Conservation (phyloP, 805 yeast genomes). For the Vanderwaltozyma verrucispora region DNA sequence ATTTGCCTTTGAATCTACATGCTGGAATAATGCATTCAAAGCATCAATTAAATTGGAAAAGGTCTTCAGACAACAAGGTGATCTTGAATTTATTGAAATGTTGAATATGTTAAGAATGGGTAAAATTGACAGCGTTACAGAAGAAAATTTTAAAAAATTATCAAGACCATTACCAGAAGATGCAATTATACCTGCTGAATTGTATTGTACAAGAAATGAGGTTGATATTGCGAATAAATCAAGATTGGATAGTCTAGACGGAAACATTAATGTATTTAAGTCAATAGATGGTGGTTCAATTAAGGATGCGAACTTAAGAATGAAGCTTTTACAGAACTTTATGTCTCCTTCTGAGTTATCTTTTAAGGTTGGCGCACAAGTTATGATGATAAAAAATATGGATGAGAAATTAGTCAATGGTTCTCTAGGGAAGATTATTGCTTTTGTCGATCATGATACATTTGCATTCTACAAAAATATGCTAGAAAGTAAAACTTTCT, state of each 20-base stretch:
- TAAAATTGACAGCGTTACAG: conserved; percentile 37
- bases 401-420: conserved; percentile 71
- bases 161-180: conserved; percentile 42
- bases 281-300: conserved; percentile 48
- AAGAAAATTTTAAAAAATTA: conserved; percentile 39
- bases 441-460: conserved; percentile 43
- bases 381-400: conserved; percentile 70
- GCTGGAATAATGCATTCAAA: conserved; percentile 52
- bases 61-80: conserved; percentile 72
- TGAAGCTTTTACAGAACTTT: conserved; percentile 43
- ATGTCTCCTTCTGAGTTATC: conserved; percentile 49
- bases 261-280: conserved; percentile 33
- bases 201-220: conserved; percentile 66
- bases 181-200: conserved; percentile 62
- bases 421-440: conserved; percentile 58
- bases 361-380: conserved; percentile 66
- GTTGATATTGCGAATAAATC: conserved; percentile 55
- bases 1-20: conserved; percentile 55
- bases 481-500: conserved; percentile 7
- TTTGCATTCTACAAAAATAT: conserved; percentile 31
- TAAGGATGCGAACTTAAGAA: conserved; percentile 33
- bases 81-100: conserved; percentile 59
- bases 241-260: conserved; percentile 38
- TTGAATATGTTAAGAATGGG: conserved; percentile 67
- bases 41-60: conserved; percentile 48